Base-by-base conservation (phyloP, 2,329 filamentous ascomycete genomes). In the Lachnellula occidentalis region DNA sequence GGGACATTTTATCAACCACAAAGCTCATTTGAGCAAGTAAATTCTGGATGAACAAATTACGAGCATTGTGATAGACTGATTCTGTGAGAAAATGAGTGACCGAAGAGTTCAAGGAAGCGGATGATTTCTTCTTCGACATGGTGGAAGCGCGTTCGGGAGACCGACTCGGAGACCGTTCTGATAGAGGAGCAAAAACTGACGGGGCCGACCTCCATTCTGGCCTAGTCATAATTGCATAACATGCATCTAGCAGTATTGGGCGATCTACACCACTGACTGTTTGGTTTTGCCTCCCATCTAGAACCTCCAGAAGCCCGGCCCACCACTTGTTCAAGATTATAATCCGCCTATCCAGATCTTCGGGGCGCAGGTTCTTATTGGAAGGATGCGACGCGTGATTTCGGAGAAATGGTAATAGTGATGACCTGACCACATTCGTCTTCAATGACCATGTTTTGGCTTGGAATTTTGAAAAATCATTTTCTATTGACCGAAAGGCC, bases 301-400 rank as follows among this genome's bases (percentile, higher is more conserved):
- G 76, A 69, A 88, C 80, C 58, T 88, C 85, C 41, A 89, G 69
- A 46, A 90, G 71, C 1, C 81, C 84, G 39, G 78, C 83, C 86
- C 86, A 90, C 86, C 86, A 90, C 65, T 86, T 87, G 67, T 88
- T 87, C 53, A 89, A 73, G 49, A 88, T 85, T 52, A 80, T 83
- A 3, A 82, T 75, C 47, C 86, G 77, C 34, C 85, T 76, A 64
- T 89, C 86, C 37, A 90, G 72, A 66, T 89, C 86, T 71, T 89
- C 86, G 0, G 85, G 78, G 31, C 83, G 74, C 22, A 89, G 71
- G 34, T 70, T 74, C 59, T 76, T 76, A 59, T 78, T 82, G 6
- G 83, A 86, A 4, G 79, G 71, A 62, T 86, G 82, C 8, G 76
- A 67, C 36, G 78, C 75, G 66, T 86, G 80, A 41, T 78, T 79